Percentiles rank a stretch among this genome's conserved stretches.
Evolutionary conservation across 805 yeast species (phyloP).

Genomic region (Hanseniaspora valbyensis): DNA sequence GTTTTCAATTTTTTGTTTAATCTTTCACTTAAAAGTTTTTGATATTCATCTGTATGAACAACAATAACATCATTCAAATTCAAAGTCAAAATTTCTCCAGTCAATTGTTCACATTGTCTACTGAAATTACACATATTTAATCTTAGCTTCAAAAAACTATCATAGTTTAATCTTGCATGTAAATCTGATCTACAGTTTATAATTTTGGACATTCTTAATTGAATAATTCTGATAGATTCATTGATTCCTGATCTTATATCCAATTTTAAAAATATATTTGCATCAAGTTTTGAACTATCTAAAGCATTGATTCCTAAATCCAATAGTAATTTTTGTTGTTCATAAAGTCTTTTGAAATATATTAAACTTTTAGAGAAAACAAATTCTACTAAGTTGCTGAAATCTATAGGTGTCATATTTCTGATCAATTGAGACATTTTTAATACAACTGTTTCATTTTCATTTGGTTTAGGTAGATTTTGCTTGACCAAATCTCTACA

Average conservation of each 20-base stretch:
- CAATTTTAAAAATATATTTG: slow-evolving; percentile 40
- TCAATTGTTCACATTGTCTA: slow-evolving; percentile 70
- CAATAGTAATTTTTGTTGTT: slow-evolving; percentile 68
- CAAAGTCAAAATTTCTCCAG: slow-evolving; percentile 50
- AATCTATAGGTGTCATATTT: slow-evolving; percentile 60
- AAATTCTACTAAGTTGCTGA: slow-evolving; percentile 53
- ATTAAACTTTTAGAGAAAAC: slow-evolving; percentile 59
- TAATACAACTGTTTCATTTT: background rate
- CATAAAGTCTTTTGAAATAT: slow-evolving; percentile 58
- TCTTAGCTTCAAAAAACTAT: slow-evolving; percentile 57
- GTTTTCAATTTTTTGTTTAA: slow-evolving; percentile 23
- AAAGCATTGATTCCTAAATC: slow-evolving; percentile 51
- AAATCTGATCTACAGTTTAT: slow-evolving; percentile 67
- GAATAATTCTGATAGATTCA: slow-evolving; percentile 59
- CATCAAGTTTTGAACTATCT: slow-evolving; percentile 24
- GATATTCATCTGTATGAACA: slow-evolving; percentile 53
- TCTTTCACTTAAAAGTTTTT: background rate
- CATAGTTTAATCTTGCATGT: slow-evolving; percentile 44
- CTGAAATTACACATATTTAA: slow-evolving; percentile 58
- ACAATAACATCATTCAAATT: slow-evolving; percentile 58
- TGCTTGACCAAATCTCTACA: slow-evolving; percentile 60
- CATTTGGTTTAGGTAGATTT: slow-evolving; percentile 41
- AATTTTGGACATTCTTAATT: slow-evolving; percentile 65
- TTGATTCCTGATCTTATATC: slow-evolving; percentile 59
- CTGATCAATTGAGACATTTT: slow-evolving; percentile 42